Conservation (phyloP, 2,329 filamentous ascomycete species). For the Mollisia scopiformis region DNA sequence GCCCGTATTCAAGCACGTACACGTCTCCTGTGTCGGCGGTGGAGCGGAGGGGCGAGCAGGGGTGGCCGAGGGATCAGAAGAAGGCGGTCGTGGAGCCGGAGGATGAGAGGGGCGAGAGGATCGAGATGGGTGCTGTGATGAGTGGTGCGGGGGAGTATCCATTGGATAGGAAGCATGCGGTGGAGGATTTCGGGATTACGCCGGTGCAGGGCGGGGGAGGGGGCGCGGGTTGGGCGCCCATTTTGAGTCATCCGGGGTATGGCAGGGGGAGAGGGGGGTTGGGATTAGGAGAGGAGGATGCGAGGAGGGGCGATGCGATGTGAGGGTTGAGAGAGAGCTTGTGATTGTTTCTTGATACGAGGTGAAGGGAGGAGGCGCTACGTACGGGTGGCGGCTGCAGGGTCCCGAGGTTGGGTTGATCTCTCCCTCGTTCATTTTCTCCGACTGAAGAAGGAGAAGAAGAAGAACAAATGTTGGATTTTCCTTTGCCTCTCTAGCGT, state of each 20-base stretch:
- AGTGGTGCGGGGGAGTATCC: neutral
- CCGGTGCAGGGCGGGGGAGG: slow-evolving; percentile 28
- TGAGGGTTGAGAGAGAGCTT: slow-evolving; percentile 14
- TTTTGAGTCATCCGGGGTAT: slow-evolving; percentile 31
- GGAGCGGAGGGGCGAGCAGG: neutral
- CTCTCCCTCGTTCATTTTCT: no score
- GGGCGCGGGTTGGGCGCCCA: slow-evolving; percentile 30
- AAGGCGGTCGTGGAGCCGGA: neutral
- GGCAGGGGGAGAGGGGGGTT: slow-evolving; percentile 17
- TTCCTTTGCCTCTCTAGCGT: no score
- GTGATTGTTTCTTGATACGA: no score
- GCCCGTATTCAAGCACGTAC: slow-evolving; percentile 62
- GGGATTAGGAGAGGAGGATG: slow-evolving; percentile 26
- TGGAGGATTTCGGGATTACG: slow-evolving; percentile 5
- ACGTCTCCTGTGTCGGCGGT: slow-evolving; percentile 52
- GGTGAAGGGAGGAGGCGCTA: no score
- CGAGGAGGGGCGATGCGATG: slow-evolving; percentile 24
- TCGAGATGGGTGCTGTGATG: slow-evolving; percentile 1
- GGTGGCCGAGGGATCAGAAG: slow-evolving; percentile 11
- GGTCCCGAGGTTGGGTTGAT: no score
- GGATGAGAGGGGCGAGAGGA: neutral
- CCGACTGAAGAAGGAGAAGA: no score
- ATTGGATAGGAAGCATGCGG: slow-evolving; percentile 28
- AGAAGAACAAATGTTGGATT: no score
- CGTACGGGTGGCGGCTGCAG: no score